Evolutionary conservation across 345 rosid genomes (phyloP).

Genomic region (Tarenaya hassleriana): DNA sequence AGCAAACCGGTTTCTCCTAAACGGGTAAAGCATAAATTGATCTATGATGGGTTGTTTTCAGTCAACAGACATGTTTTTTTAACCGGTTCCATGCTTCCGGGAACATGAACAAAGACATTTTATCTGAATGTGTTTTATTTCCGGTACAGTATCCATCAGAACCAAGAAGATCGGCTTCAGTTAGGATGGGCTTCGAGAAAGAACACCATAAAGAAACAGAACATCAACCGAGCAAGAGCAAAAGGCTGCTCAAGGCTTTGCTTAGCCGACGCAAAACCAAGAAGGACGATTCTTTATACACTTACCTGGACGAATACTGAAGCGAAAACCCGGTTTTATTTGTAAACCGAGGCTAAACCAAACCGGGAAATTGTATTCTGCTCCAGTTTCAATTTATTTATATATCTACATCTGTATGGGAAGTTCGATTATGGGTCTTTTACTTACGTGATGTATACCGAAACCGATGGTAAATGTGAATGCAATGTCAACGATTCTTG

Average conservation of each 20-base stretch:
- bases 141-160: slow-evolving; percentile 69
- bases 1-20: slow-evolving; percentile 62
- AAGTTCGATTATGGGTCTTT: too few species aligned
- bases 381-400: too few species aligned
- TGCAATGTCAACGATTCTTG: too few species aligned
- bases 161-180: slow-evolving; percentile 74
- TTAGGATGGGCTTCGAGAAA: slow-evolving; percentile 54
- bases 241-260: slow-evolving; percentile 77
- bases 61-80: neutral
- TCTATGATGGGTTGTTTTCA: neutral
- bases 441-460: too few species aligned
- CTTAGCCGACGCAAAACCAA: slow-evolving; percentile 89
- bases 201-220: slow-evolving; percentile 48
- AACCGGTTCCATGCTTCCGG: neutral
- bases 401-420: too few species aligned
- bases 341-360: neutral
- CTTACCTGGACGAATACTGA: slow-evolving; percentile 85
- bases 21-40: slow-evolving; percentile 43
- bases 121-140: neutral
- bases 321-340: slow-evolving; percentile 16
- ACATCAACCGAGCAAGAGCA: slow-evolving; percentile 72
- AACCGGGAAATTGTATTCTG: slow-evolving; percentile 12
- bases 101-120: too few species aligned
- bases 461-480: too few species aligned
- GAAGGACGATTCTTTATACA: slow-evolving; percentile 80